Conservation (phyloP, 116 monocot genomes). For the Cymodocea nodosa region DNA sequence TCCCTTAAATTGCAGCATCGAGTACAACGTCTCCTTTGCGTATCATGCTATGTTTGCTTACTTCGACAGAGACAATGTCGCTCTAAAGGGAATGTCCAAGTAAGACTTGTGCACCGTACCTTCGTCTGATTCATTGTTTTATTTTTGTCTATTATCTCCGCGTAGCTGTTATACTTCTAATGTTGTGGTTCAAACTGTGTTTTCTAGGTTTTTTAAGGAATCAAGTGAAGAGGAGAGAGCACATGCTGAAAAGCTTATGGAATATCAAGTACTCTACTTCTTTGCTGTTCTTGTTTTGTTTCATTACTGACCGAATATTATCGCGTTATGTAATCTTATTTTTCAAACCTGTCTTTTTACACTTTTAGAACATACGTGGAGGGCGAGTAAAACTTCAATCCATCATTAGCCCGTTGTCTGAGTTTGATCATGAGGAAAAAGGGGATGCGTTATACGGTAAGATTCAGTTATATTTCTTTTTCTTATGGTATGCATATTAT, state of each 20-base stretch:
- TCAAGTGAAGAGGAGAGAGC: slow-evolving; percentile 60
- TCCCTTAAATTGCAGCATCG: slow-evolving; percentile 34
- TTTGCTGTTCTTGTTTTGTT: too few species aligned
- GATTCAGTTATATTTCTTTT: background rate
- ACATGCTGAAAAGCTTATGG: slow-evolving; percentile 80
- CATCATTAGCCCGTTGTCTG: slow-evolving; percentile 47
- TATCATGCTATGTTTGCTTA: slow-evolving; percentile 85
- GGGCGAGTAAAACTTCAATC: slow-evolving; percentile 57
- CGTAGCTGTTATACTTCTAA: too few species aligned
- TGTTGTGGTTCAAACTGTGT: background rate
- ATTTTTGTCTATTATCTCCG: too few species aligned
- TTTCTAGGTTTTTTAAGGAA: slow-evolving; percentile 61
- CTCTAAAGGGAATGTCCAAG: slow-evolving; percentile 70
- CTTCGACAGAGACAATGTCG: slow-evolving; percentile 89
- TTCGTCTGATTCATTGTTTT: background rate
- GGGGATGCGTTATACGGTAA: slow-evolving; percentile 73
- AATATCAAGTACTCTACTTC: slow-evolving; percentile 51
- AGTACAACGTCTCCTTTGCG: slow-evolving; percentile 83
- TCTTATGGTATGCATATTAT: background rate
- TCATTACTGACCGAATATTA: too few species aligned
- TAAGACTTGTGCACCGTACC: slow-evolving; percentile 13
- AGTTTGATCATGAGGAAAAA: slow-evolving; percentile 71
- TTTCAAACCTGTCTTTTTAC: background rate
- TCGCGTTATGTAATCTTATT: background rate
- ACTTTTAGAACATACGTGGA: slow-evolving; percentile 58